Base-by-base conservation (phyloP, 129 eudicot genomes). In the Deinandra increscens region DNA sequence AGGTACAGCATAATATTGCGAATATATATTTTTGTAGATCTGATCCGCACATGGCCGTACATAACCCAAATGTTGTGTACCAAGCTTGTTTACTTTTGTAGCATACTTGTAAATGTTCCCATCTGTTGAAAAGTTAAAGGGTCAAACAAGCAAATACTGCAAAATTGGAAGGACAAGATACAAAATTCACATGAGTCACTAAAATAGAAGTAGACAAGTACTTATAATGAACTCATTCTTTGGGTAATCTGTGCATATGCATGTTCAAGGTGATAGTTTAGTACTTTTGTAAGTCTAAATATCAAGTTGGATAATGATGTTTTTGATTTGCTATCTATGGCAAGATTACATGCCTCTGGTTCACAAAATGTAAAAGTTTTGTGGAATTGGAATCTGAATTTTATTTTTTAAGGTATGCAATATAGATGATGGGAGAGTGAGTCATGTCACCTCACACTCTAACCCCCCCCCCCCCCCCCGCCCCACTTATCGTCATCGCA, bases 71-170 rank as follows among this genome's bases (percentile, higher is more conserved):
- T 43, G 59, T 58, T 58, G 26, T 22, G 9, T 31, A 71, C 46
- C 41, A 44, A 29, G 63, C 62, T 73, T 73, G 77, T 73, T 58
- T 20, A 55, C 31, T 58, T 68, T 20, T 59, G 46, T 68, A 76
- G 64, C 55, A 60, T 45, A 68, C 75, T 22, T 58, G 64, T 58
- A 58, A 58, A 29, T 26, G 41, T 58, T 58, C 22, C 34, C 59
- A 9, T 55, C 37, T 29, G 64, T 29, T 29, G 38, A 13, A 58
- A 55, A 58, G 18, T 29, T 3, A 29, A 26, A 26, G 19, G 63
- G 64, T 58, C 64, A 58, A 58, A 58, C 64, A 13, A 29, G 19
- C 17, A 58, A 58, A 58, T 26, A 58, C 41, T 13, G 29, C 64
- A 26, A 12, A 12, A 29, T 19, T 58, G 41, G 64, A 20, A 13